Percentiles rank a stretch among this genome's conserved stretches.
These are phyloP conservation scores for Aureobasidium sp. DNA, from an alignment of 2,329 filamentous ascomycete genomes.

Conservation along the genomic window DNA sequence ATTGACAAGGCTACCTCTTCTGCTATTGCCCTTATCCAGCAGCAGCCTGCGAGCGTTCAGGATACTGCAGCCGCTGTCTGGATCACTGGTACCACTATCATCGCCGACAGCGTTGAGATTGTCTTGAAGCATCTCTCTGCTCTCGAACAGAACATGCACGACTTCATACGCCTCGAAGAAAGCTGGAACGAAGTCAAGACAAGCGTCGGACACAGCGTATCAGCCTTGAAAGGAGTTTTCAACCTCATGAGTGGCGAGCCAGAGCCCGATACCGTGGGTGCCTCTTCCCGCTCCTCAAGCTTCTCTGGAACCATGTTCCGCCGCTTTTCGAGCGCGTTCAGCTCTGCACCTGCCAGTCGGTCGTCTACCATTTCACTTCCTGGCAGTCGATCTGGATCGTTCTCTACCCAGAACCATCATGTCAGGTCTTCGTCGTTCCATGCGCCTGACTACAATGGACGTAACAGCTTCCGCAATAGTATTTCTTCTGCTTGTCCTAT, in stretches of 20 bases:
- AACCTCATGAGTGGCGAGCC: conserved; percentile 32
- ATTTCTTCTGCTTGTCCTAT: conserved; percentile 34
- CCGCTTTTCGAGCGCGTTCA: conserved; percentile 29
- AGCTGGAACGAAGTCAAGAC: conserved; percentile 37
- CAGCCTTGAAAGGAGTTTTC: conserved; percentile 40
- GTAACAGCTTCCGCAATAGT: conserved; percentile 31
- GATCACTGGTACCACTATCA: conserved; percentile 38
- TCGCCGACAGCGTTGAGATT: conserved; percentile 39
- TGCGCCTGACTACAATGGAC: conserved; percentile 24
- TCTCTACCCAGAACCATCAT: neutral
- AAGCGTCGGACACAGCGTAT: conserved; percentile 34
- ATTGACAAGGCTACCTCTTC: conserved; percentile 42
- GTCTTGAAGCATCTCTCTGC: conserved; percentile 34
- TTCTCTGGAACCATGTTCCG: conserved; percentile 26
- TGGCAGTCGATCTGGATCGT: neutral
- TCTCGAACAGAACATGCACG: conserved; percentile 35
- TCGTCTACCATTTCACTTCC: conserved; percentile 18
- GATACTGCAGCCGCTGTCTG: conserved; percentile 39
- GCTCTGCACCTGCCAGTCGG: conserved; percentile 17
- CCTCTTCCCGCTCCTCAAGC: conserved; percentile 24
- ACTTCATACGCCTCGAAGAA: conserved; percentile 42
- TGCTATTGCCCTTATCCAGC: conserved; percentile 37
- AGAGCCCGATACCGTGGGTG: conserved; percentile 12
- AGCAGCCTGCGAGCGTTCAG: conserved; percentile 33
- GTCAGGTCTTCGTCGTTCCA: neutral